A percentile compares a stretch with the other conserved stretches of the same genome.
Conservation (phyloP, 176 grass and related monocot genomes). For the Hordeum vulgare region MorexV3_pseudomolecules_assembly NC_058523.1:315178251-315178750, state of each 20-base stretch:
- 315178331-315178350: not conserved
- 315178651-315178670: not conserved
- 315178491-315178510: not conserved
- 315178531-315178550: not conserved
- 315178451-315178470: not conserved
- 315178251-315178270: not conserved
- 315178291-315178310: not conserved
- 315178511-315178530: not conserved
- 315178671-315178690: not conserved
- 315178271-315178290: not conserved
- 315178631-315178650: not conserved
- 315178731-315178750: conserved; percentile 26
- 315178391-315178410: not conserved
- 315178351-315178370: not conserved
- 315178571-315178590: not conserved
- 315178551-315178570: not conserved
- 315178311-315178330: not conserved
- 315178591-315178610: not conserved
- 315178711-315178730: not conserved
- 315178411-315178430: not conserved
- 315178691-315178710: not conserved
- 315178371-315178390: not conserved
- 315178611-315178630: not conserved
- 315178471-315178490: not conserved
- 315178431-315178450: not conserved